These are phyloP conservation scores for Paecilomyces niveus DNA, from an alignment of 2,329 filamentous ascomycete species.

Conservation along the genomic window DNA sequence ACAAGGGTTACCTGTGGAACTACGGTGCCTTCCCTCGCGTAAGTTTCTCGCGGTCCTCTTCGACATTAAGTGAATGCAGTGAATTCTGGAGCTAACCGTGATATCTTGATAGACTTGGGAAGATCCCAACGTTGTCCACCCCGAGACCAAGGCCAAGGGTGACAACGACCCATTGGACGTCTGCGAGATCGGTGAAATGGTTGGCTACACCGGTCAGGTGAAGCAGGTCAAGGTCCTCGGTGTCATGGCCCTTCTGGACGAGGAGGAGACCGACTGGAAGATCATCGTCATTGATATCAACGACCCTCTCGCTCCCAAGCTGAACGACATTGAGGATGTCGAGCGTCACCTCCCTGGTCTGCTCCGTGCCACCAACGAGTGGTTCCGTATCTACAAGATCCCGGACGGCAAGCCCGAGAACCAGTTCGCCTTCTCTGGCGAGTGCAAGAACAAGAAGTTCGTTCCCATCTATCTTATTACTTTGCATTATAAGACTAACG, in stretches of 20 bases:
- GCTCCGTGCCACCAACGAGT: slow-evolving; percentile 96
- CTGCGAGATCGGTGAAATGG: slow-evolving; percentile 98
- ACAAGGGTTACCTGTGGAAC: slow-evolving; percentile 99
- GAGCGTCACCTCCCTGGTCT: slow-evolving; percentile 97
- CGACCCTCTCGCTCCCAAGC: slow-evolving; percentile 90
- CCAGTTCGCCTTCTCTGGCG: slow-evolving; percentile 99
- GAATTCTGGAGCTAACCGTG: not conserved
- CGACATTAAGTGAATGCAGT: not conserved
- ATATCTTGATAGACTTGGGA: slow-evolving; percentile 74
- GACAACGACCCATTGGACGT: slow-evolving; percentile 99
- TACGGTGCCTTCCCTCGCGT: slow-evolving; percentile 99
- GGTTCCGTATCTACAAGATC: slow-evolving; percentile 99
- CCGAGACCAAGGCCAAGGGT: slow-evolving; percentile 98
- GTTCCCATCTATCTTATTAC: slow-evolving; percentile 15
- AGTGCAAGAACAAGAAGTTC: slow-evolving; percentile 99
- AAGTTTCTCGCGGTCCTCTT: slow-evolving; percentile 29
- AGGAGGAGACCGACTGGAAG: slow-evolving; percentile 99
- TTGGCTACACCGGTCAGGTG: slow-evolving; percentile 90
- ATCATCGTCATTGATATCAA: slow-evolving; percentile 99
- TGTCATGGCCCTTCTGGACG: slow-evolving; percentile 97
- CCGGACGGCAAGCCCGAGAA: slow-evolving; percentile 99
- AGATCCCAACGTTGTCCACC: slow-evolving; percentile 91
- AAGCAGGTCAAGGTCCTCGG: slow-evolving; percentile 99
- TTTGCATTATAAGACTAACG: slow-evolving; percentile 1
- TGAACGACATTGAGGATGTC: slow-evolving; percentile 98